Conservation (phyloP, 2,329 filamentous ascomycete genomes). For the Epichloe hybrida region DNA sequence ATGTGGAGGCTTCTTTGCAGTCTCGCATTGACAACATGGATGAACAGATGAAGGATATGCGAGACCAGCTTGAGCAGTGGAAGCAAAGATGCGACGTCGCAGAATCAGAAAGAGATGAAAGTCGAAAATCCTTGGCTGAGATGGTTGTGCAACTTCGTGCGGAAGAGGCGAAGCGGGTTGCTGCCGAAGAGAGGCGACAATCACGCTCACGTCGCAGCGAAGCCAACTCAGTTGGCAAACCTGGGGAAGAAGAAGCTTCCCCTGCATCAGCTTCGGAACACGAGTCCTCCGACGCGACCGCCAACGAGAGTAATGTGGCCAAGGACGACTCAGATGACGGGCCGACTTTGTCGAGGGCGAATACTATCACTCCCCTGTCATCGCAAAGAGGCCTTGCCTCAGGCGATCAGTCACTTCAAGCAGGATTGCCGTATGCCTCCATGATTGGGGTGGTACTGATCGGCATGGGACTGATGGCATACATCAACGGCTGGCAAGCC, state of each 20-base stretch:
- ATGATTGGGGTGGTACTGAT: conserved; percentile 72
- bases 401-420: conserved; percentile 29
- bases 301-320: conserved; percentile 10
- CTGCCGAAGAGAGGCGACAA: conserved; percentile 26
- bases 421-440: conserved; percentile 61
- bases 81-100: conserved; percentile 66
- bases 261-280: neutral
- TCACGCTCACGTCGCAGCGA: conserved; percentile 19
- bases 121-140: conserved; percentile 64
- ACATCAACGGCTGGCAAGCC: conserved; percentile 67
- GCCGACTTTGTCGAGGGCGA: conserved; percentile 33
- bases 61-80: conserved; percentile 65
- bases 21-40: conserved; percentile 63
- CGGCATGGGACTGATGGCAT: conserved; percentile 75
- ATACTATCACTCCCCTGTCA: conserved; percentile 33
- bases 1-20: conserved; percentile 31
- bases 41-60: conserved; percentile 67
- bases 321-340: conserved; percentile 24
- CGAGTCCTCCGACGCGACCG: neutral
- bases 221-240: conserved; percentile 5
- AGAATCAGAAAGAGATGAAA: conserved; percentile 60
- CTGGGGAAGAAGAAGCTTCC: neutral
- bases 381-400: conserved; percentile 25
- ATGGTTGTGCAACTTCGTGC: conserved; percentile 78
- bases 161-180: conserved; percentile 38